Evolutionary conservation across 177 flowering plant species (phyloP).

Genomic region (Vitis hybrid): DNA sequence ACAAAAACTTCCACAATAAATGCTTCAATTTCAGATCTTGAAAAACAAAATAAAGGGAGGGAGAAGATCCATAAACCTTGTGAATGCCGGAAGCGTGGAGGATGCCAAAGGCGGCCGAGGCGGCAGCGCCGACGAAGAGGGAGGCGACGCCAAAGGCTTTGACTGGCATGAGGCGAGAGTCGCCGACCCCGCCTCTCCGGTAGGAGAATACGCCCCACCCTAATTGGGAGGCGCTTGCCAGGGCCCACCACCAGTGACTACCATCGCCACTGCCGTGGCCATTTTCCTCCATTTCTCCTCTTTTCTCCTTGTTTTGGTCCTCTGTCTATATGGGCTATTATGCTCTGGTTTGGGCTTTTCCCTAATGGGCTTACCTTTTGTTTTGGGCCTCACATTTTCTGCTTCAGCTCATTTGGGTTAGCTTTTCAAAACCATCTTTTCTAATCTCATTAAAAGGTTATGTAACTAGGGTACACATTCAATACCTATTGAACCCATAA

Average conservation of each 20-base stretch:
- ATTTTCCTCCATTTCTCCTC: not conserved
- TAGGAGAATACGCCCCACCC: slow-evolving; percentile 41
- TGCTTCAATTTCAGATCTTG: too few species aligned
- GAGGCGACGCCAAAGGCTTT: slow-evolving; percentile 85
- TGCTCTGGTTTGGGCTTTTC: too few species aligned
- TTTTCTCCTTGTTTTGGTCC: not conserved
- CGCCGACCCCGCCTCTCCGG: slow-evolving; percentile 49
- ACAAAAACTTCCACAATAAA: too few species aligned
- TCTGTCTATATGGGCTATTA: not conserved
- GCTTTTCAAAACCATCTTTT: too few species aligned
- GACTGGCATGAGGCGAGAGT: slow-evolving; percentile 56
- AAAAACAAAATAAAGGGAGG: not conserved
- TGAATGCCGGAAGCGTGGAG: slow-evolving; percentile 59
- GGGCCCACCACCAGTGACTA: slow-evolving; percentile 59
- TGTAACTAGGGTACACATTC: too few species aligned
- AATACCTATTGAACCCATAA: too few species aligned
- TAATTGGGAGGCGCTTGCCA: slow-evolving; percentile 58
- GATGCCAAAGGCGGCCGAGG: slow-evolving; percentile 47
- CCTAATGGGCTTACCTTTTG: too few species aligned
- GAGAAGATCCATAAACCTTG: slow-evolving; percentile 31
- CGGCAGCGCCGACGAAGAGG: slow-evolving; percentile 73
- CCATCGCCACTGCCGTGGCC: slow-evolving; percentile 15
- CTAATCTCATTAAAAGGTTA: too few species aligned
- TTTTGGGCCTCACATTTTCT: too few species aligned
- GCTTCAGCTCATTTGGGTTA: too few species aligned